Conservation (phyloP, 768 basidiomycete genomes). For the Termitomyces sp. region DNA sequence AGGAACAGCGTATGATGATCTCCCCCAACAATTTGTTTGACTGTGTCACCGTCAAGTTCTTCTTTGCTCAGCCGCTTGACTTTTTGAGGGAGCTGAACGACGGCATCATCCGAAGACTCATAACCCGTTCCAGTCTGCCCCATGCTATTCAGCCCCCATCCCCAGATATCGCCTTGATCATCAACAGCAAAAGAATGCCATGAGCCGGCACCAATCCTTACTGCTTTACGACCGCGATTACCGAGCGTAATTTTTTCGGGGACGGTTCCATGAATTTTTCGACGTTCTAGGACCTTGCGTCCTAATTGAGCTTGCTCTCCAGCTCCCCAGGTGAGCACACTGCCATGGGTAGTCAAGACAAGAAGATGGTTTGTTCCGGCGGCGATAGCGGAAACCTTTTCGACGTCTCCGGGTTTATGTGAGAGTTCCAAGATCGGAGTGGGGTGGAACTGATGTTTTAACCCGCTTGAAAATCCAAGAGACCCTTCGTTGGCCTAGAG, state of each 20-base stretch:
- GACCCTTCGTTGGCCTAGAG: constrained; percentile 69
- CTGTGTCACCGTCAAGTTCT: constrained; percentile 53
- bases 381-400: constrained; percentile 70
- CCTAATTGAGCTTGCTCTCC: constrained; percentile 91
- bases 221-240: constrained; percentile 49
- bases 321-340: constrained; percentile 86
- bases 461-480: constrained; percentile 74
- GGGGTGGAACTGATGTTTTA: constrained; percentile 65
- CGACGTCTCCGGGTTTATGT: constrained; percentile 57
- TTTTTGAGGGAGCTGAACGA: constrained; percentile 59
- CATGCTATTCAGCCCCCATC: constrained; percentile 94
- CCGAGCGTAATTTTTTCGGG: constrained; percentile 86
- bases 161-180: constrained; percentile 79
- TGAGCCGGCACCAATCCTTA: constrained; percentile 72
- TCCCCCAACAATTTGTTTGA: constrained; percentile 76
- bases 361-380: constrained; percentile 88
- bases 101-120: constrained; percentile 36
- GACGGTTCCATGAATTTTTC: constrained; percentile 83
- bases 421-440: constrained; percentile 52
- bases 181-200: constrained; percentile 92
- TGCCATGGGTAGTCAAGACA: constrained; percentile 83
- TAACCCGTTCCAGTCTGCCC: constrained; percentile 72
- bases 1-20: constrained; percentile 91
- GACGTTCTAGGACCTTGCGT: constrained; percentile 81
- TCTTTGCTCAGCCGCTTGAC: constrained; percentile 60